phyloP scores from a whole-genome alignment of 164 flowering plant species.

The Stephania japonica region DNA sequence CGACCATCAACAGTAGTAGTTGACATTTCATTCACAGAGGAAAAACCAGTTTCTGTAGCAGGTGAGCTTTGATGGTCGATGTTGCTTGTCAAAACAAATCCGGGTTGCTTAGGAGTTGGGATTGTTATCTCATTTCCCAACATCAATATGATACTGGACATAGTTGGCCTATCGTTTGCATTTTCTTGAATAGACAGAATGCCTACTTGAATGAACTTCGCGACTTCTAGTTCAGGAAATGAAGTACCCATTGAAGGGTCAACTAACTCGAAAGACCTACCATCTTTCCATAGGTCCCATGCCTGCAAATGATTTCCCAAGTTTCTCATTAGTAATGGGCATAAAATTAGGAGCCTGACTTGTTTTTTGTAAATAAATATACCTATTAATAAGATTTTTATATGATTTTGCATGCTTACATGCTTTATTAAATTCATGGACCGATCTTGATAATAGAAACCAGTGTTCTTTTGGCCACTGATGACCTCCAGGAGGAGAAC shows the following conservation, averaged over 20 bases:
- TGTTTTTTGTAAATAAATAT: too few relatives aligned
- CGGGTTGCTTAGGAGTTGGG: conserved; percentile 4
- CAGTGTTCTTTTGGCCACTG: too few relatives aligned
- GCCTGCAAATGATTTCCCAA: neutral
- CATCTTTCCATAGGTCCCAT: conserved; percentile 13
- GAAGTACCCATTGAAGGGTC: conserved; percentile 5
- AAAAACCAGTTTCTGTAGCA: conserved; percentile 5
- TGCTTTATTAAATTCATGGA: conserved; percentile 32
- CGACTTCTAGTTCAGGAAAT: conserved; percentile 1
- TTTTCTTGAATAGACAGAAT: conserved; percentile 10
- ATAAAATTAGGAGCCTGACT: too few relatives aligned
- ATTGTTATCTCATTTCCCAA: neutral
- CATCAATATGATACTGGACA: conserved; percentile 1
- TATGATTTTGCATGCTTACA: neutral
- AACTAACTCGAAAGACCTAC: neutral
- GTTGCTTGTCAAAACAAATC: neutral
- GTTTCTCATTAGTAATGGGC: too few relatives aligned
- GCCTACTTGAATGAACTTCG: conserved; percentile 6
- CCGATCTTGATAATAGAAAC: conserved; percentile 10
- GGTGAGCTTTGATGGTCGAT: neutral
- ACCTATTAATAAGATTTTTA: too few relatives aligned
- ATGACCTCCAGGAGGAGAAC: too few relatives aligned
- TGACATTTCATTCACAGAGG: conserved; percentile 3
- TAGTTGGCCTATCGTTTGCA: conserved; percentile 2
- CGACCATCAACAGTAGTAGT: conserved; percentile 7